Evolutionary conservation across 2,329 filamentous ascomycete genomes (phyloP), one percentile per base, ranked within the genome.

Genomic region (Chaetomiaceae sp.): DNA sequence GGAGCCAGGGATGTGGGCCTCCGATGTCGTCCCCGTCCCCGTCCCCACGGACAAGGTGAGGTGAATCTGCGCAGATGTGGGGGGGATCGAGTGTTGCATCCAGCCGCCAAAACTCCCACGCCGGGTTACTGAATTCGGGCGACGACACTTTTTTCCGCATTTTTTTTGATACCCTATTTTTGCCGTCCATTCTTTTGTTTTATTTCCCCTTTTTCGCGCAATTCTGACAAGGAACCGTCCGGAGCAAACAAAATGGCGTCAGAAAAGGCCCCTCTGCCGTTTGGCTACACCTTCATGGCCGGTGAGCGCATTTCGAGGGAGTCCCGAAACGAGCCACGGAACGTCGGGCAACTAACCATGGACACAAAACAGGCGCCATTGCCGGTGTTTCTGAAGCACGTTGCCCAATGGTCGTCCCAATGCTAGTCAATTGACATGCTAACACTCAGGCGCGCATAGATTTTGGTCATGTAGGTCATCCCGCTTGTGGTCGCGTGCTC

Each of bases 301-400:
- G 62, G 62, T 64, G 46, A 59, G 61, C 41, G 27, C 32, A 37
- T 40, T 53, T 40, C 38, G 36, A 40, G 40, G 34, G 10, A 40
- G n/a, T 33, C 43, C 59, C 52, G 60, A 67, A 70, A 56, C 71
- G 62, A 54, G 45, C 50, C 54, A 46, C 51, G 29, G 36, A 41
- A 57, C 48, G 51, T 57, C 51, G 49, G 56, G 40, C 20, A 43
- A 50, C 59, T 67, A 65, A 64, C 68, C 65, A 58, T 32, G 38
- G 57, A 36, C 30, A n/a, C 51, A 40, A 38, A 63, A 33, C 64
- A 89, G 86, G 87, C 76, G 94, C 94, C 69, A 88, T 99, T 69
- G 94, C 94, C 68, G 94, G 94, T 79, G 91, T 99, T 61, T 97
- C 92, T 65, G 94, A 99, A 82, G 90, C 91, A 78, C 73, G 85